A percentile compares a stretch with the other conserved stretches of the same genome.
Conservation (phyloP, 2,329 filamentous ascomycete species). For the Fusarium albosuccineum region DNA sequence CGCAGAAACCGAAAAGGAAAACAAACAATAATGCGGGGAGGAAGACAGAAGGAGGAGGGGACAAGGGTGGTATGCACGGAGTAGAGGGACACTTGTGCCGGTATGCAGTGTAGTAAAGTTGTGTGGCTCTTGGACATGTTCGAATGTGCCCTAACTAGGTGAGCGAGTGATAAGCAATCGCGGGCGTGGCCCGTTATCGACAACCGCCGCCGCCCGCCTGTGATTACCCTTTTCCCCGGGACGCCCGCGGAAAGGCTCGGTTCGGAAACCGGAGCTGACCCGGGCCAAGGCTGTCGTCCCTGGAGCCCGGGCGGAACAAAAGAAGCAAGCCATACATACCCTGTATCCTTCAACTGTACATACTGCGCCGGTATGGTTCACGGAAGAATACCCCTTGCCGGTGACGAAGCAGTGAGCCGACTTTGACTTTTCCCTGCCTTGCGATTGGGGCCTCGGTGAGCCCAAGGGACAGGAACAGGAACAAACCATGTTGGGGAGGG, state of each 20-base stretch:
- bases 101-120: not conserved
- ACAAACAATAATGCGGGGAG: constrained; percentile 30
- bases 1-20: constrained; percentile 2
- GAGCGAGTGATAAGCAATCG: constrained; percentile 8
- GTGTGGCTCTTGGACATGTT: not conserved
- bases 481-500: constrained; percentile 21
- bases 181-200: constrained; percentile 25
- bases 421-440: constrained; percentile 16
- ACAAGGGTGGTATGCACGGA: constrained; percentile 3
- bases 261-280: constrained; percentile 41
- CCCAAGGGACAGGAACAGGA: not conserved
- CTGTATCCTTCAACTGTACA: not conserved
- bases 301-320: not conserved
- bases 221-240: constrained; percentile 32
- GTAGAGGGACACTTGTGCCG: constrained; percentile 1
- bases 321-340: not conserved
- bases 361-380: not conserved
- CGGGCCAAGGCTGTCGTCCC: constrained; percentile 19
- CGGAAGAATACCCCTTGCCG: not conserved
- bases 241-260: constrained; percentile 43
- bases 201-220: not conserved
- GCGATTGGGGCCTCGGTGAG: constrained; percentile 14
- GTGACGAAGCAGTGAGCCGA: constrained; percentile 8
- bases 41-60: constrained; percentile 4
- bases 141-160: constrained; percentile 4